These are phyloP conservation scores for Tricladium varicosporioides DNA, from an alignment of 2,329 filamentous ascomycete species.

Conservation along the genomic window DNA sequence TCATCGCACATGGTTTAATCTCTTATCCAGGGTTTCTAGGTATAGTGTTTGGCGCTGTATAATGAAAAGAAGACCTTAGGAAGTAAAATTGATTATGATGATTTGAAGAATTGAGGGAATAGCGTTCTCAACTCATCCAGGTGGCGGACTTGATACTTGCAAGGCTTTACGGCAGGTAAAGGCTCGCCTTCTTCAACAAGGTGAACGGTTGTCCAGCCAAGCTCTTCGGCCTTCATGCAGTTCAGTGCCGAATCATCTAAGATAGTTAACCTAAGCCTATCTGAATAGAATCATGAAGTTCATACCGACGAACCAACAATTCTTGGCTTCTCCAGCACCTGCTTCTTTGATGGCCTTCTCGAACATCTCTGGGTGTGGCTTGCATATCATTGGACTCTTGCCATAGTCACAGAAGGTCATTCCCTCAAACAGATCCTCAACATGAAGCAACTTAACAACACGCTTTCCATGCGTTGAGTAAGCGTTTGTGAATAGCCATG, in stretches of 20 bases:
- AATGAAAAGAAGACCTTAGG: background rate
- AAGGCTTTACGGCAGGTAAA: conserved; percentile 61
- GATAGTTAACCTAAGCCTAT: background rate
- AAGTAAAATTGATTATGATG: conserved; percentile 19
- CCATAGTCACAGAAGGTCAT: conserved; percentile 93
- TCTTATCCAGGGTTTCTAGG: background rate
- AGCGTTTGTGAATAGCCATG: conserved; percentile 96
- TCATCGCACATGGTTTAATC: background rate
- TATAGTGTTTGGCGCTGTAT: background rate
- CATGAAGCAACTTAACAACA: conserved; percentile 74
- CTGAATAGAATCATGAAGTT: background rate
- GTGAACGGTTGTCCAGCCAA: conserved; percentile 86
- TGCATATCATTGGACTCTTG: conserved; percentile 73
- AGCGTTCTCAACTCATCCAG: conserved; percentile 71
- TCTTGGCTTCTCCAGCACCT: conserved; percentile 60
- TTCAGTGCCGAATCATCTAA: conserved; percentile 85
- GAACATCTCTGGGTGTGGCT: conserved; percentile 81
- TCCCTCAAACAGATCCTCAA: conserved; percentile 91
- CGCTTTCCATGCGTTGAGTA: conserved; percentile 84
- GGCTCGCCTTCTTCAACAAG: conserved; percentile 75
- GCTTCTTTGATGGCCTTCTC: conserved; percentile 86
- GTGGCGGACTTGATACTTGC: conserved; percentile 71
- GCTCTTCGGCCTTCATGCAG: conserved; percentile 69
- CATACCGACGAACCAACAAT: conserved; percentile 93
- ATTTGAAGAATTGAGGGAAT: conserved; percentile 86